Base-by-base conservation (phyloP, 495 filamentous ascomycete genomes). In the Venustampulla echinocandica region DNA sequence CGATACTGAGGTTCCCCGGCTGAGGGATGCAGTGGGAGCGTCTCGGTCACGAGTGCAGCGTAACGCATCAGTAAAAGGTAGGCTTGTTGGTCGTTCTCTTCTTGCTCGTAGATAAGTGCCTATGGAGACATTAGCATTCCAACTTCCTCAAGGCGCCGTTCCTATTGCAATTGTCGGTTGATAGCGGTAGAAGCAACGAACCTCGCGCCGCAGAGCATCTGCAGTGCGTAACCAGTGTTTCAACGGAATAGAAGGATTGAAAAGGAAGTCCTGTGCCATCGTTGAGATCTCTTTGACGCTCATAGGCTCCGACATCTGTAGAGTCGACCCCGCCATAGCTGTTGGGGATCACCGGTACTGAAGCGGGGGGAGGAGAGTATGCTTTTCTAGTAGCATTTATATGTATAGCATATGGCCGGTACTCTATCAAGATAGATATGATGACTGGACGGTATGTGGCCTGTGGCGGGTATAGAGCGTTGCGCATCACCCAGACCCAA, bases 31-130 rank as follows among this genome's bases (percentile, higher is more conserved):
- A 57, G 66, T 0, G 69, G 65, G 11, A 88, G 69, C 32, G 76
- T 68, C 1, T 80, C 68, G 22, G 82, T 66, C 3, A 85, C 70
- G 5, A 96, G 74, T 38, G 75, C 73, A 10, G 84, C 82, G 64
- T 90, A 87, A 60, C 92, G 80, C 50, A 89, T 82, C 7, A 94
- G 73, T 14, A 96, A 70, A 18, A 96, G 69, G 65, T 92, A 98
- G 1, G 90, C 82, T 58, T 90, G 84, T 47, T 90, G 76, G 38
- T 87, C 73, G 65, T 94, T 85, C 46, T 84, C 81, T 66, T 98
- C 93, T 15, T 69, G 76, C 57, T 90, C 75, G 62, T 95, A 95
- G 51, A 88, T 86, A 10, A 69, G 68, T 1, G 85, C 83, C 81
- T 88, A 49, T 30, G 18, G 15, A 39, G 18, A 23, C 1, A 27